Percentiles rank a stretch among this genome's conserved stretches.
Evolutionary conservation across 2,329 filamentous ascomycete species (phyloP).

Genomic region (Aaosphaeria pasadenensis): DNA sequence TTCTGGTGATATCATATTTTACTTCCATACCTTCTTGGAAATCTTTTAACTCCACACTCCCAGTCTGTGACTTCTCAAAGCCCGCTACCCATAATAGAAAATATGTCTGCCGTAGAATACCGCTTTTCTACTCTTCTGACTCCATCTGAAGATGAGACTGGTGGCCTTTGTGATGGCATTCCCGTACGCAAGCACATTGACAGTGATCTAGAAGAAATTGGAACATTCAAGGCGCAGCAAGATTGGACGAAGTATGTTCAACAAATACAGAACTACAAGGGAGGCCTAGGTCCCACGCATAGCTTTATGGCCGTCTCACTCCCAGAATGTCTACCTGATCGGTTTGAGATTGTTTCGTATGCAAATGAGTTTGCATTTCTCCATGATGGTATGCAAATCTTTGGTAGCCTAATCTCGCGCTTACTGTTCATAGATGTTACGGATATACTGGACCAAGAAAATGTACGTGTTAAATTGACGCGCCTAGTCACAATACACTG

Average conservation of each 20-base stretch:
- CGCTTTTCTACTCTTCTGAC: conserved; percentile 2
- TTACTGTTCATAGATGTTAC: too few relatives aligned
- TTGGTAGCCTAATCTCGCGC: too few relatives aligned
- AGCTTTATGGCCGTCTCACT: conserved; percentile 32
- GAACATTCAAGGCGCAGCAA: conserved; percentile 23
- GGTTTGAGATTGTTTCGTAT: conserved; percentile 40
- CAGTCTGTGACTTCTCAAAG: too few relatives aligned
- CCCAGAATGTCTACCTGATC: conserved; percentile 39
- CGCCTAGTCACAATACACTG: background rate
- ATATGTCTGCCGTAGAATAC: background rate
- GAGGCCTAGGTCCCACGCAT: conserved; percentile 20
- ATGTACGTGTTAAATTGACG: background rate
- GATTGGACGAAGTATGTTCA: conserved; percentile 32
- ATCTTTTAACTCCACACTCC: too few relatives aligned
- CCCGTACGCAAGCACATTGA: conserved; percentile 8
- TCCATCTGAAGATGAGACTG: conserved; percentile 2
- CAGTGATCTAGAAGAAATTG: conserved; percentile 23
- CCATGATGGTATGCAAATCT: conserved; percentile 31
- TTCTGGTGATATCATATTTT: too few relatives aligned
- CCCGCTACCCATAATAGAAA: too few relatives aligned
- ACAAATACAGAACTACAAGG: conserved; percentile 18
- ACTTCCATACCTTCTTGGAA: too few relatives aligned
- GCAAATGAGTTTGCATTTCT: conserved; percentile 43
- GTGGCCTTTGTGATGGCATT: conserved; percentile 7
- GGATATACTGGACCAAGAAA: too few relatives aligned